phyloP scores from a whole-genome alignment of 805 yeast genomes.

The Metschnikowia proteae region DNA sequence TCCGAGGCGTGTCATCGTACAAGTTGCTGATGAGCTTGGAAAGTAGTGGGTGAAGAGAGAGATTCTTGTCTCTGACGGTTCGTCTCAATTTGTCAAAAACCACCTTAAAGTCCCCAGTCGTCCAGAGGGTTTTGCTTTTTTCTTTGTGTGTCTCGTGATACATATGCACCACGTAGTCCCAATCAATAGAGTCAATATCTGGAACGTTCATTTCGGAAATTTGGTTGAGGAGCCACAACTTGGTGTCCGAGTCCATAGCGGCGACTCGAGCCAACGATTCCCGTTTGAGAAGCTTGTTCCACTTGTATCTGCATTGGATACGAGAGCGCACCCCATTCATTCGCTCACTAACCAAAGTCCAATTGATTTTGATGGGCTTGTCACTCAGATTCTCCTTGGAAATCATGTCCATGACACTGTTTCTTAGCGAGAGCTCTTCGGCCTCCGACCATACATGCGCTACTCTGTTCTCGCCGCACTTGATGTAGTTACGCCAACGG shows the following conservation, averaged over 20 bases:
- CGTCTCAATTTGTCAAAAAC: constrained; percentile 60
- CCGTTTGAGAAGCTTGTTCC: constrained; percentile 76
- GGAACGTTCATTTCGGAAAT: constrained; percentile 26
- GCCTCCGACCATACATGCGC: constrained; percentile 74
- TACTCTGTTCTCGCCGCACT: constrained; percentile 77
- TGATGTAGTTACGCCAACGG: constrained; percentile 92
- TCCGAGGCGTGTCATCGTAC: constrained; percentile 3
- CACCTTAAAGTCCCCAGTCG: constrained; percentile 55
- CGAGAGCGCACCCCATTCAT: constrained; percentile 89
- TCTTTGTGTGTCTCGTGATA: constrained; percentile 27
- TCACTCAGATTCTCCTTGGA: constrained; percentile 19
- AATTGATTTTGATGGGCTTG: constrained; percentile 55
- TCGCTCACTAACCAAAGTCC: constrained; percentile 87
- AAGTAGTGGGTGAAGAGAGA: constrained; percentile 13
- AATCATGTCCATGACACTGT: constrained; percentile 51
- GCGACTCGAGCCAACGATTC: constrained; percentile 38
- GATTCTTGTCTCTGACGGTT: constrained; percentile 41
- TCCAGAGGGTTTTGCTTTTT: constrained; percentile 39
- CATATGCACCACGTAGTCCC: constrained; percentile 31
- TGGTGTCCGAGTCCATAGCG: constrained; percentile 32
- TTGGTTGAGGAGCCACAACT: constrained; percentile 36
- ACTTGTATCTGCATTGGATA: constrained; percentile 92
- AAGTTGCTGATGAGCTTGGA: constrained; percentile 14
- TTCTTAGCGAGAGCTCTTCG: constrained; percentile 62
- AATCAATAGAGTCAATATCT: constrained; percentile 28